Conservation (phyloP, 148 eudicot species). For the Silene latifolia region DNA sequence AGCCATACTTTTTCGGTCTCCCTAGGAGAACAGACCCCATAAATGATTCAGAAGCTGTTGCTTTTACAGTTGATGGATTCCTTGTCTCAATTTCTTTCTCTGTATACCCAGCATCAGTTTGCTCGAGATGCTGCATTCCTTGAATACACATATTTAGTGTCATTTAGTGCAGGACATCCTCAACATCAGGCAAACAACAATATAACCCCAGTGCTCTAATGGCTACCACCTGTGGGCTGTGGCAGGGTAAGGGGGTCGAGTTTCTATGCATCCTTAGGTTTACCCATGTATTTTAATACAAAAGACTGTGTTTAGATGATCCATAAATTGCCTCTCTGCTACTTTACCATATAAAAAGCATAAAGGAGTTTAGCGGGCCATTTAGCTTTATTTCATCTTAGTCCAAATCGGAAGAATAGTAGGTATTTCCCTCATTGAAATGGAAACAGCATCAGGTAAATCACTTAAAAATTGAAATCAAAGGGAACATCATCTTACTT, state of each 20-base stretch:
- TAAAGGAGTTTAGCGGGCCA: too few species aligned
- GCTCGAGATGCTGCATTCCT: conserved; percentile 61
- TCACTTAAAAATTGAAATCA: background rate
- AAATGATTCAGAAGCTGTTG: conserved; percentile 21
- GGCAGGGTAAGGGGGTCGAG: background rate
- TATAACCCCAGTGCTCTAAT: background rate
- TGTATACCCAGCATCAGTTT: conserved; percentile 29
- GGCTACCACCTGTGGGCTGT: background rate
- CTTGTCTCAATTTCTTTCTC: conserved; percentile 23
- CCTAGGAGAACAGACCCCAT: conserved; percentile 53
- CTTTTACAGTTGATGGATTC: conserved; percentile 23
- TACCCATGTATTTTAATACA: background rate
- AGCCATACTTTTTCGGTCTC: conserved; percentile 65
- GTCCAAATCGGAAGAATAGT: background rate
- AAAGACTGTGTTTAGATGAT: background rate
- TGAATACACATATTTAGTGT: conserved; percentile 37
- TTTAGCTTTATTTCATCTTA: too few species aligned
- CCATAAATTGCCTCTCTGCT: background rate
- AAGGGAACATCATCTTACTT: conserved; percentile 38
- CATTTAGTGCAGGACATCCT: conserved; percentile 21
- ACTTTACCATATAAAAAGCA: background rate
- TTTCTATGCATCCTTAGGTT: background rate
- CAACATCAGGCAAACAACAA: conserved; percentile 12
- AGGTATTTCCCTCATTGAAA: background rate
- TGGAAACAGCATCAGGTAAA: background rate